Evolutionary conservation across 1,284 basidiomycete species (phyloP).

Genomic region (Flammula alnicola): DNA sequence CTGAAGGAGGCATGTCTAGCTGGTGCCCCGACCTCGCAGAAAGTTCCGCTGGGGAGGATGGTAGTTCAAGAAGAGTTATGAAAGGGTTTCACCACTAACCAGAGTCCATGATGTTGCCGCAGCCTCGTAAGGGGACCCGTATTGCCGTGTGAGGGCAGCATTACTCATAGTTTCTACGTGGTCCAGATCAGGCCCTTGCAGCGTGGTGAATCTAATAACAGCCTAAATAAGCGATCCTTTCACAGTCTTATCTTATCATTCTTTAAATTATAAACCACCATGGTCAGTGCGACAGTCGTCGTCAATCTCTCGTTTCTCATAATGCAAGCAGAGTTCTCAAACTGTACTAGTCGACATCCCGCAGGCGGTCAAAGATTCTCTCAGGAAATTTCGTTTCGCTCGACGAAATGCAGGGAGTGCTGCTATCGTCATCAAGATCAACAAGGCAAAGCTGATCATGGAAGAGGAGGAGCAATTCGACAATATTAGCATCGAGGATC

Average conservation of each 20-base stretch:
- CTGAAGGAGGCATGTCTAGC: background rate
- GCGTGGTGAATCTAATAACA: slow-evolving; percentile 7
- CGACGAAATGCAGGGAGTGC: slow-evolving; percentile 70
- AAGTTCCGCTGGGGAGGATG: background rate
- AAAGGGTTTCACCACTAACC: background rate
- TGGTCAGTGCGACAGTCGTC: slow-evolving; percentile 23
- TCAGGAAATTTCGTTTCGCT: slow-evolving; percentile 85
- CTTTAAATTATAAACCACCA: slow-evolving; percentile 19
- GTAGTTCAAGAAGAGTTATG: slow-evolving; percentile 3
- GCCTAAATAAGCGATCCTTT: slow-evolving; percentile 12
- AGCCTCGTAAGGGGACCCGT: no score
- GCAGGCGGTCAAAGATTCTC: slow-evolving; percentile 70
- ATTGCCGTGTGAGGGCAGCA: no score
- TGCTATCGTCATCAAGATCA: slow-evolving; percentile 86
- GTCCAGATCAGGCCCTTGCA: no score
- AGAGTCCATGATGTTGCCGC: slow-evolving; percentile 6
- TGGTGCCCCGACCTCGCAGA: background rate
- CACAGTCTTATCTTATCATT: slow-evolving; percentile 27
- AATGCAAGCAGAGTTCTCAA: slow-evolving; percentile 15
- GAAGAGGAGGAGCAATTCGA: slow-evolving; percentile 83
- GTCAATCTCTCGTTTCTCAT: background rate
- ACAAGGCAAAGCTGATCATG: slow-evolving; percentile 80
- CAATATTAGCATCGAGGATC: slow-evolving; percentile 77
- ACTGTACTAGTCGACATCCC: slow-evolving; percentile 80
- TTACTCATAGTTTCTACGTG: no score